These are phyloP conservation scores for Ganoderma multipileum DNA, from an alignment of 1,284 basidiomycete genomes.

Conservation along the genomic window DNA sequence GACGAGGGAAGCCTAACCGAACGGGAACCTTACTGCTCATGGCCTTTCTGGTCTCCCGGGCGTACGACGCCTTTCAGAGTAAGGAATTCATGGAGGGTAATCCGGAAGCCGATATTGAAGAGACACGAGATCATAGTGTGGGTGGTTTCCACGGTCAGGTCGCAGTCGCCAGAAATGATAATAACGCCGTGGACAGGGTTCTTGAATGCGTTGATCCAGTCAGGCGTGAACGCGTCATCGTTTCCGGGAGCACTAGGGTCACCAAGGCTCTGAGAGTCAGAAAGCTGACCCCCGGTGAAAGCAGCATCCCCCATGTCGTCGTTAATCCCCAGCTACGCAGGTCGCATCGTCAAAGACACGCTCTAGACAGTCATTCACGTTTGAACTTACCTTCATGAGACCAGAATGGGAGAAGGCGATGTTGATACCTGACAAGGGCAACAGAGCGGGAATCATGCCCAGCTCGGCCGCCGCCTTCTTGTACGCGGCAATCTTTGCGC, in stretches of 20 bases:
- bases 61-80: conserved; percentile 41
- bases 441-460: conserved; percentile 22
- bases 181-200: conserved; percentile 45
- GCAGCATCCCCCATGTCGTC: conserved; percentile 43
- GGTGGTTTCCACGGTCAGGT: conserved; percentile 22
- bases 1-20: background rate
- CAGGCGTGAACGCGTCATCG: conserved; percentile 35
- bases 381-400: conserved; percentile 31
- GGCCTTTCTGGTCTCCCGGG: conserved; percentile 43
- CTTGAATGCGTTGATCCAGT: conserved; percentile 45
- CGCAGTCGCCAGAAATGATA: conserved; percentile 43
- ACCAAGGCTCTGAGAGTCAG: conserved; percentile 36
- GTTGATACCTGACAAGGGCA: conserved; percentile 38
- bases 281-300: conserved; percentile 43
- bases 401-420: conserved; percentile 44
- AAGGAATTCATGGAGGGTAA: conserved; percentile 40
- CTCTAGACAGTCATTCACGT: background rate
- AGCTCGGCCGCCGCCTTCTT: conserved; percentile 29
- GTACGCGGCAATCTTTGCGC: conserved; percentile 24
- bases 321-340: conserved; percentile 39
- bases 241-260: conserved; percentile 18
- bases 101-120: conserved; percentile 30
- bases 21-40: conserved; percentile 40
- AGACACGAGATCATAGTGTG: conserved; percentile 18
- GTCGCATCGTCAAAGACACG: background rate